phyloP scores from a whole-genome alignment of 2,329 filamentous ascomycete species.

The Aureobasidium namibiae region DNA sequence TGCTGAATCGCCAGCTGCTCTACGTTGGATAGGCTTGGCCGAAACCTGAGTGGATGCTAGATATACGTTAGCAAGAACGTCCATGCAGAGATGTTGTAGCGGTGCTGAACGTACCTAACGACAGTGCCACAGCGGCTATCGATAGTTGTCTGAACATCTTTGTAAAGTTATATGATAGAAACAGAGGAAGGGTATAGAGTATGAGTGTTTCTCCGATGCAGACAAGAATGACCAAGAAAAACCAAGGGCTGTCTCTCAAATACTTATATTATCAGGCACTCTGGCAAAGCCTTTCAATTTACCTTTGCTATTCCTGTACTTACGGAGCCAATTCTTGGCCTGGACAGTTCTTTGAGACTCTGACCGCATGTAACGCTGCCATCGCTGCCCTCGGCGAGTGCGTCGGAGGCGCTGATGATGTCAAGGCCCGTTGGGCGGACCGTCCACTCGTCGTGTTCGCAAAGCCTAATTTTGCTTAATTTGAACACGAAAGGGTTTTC shows the following conservation, averaged over 20 bases:
- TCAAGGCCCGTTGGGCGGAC: constrained; percentile 10
- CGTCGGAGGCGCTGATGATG: constrained; percentile 5
- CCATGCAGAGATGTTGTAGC: neutral
- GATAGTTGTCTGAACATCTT: constrained; percentile 10
- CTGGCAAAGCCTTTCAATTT: neutral
- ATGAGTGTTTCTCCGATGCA: neutral
- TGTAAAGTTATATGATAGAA: neutral
- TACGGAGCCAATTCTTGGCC: neutral
- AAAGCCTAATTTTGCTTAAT: constrained; percentile 8
- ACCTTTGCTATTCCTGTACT: constrained; percentile 6
- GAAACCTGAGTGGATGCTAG: constrained; percentile 3
- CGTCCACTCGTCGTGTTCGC: constrained; percentile 3
- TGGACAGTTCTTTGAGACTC: neutral
- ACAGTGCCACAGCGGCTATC: constrained; percentile 1
- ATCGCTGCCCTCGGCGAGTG: neutral
- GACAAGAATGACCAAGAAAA: neutral
- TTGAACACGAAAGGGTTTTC: neutral
- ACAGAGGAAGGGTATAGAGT: neutral
- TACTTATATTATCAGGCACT: constrained; percentile 7
- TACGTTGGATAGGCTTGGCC: neutral
- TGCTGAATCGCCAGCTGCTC: neutral
- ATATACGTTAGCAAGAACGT: neutral
- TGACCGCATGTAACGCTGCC: constrained; percentile 9
- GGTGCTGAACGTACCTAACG: neutral
- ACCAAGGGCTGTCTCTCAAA: neutral